Evolutionary conservation across 73 alveolate genomes (phyloP), one percentile per base, ranked within the genome.

Genomic region (Paramecium sonneborni): DNA sequence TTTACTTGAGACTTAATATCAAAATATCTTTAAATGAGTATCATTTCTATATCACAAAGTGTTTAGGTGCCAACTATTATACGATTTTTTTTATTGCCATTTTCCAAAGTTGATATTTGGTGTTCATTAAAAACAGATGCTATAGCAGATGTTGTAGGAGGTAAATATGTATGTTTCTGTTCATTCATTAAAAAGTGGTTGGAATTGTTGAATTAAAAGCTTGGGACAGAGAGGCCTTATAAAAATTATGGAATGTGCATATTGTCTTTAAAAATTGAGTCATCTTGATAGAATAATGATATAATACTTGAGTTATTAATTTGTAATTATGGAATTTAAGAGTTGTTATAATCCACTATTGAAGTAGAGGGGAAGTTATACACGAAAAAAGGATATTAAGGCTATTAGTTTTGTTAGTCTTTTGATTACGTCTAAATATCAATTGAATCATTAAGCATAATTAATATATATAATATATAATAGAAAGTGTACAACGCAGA

Each of bases 21-120:
- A 14, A 79, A 79, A 79, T 79, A 79, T 37, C 90, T 79, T 10
- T 15, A 38, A 6, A 79, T 37, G 11, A 79, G 37, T 24, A 79
- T 21, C 32, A 79, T 79, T 15, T 79, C 90, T 7, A 79, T 46
- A 26, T 79, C 90, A 24, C 90, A 79, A 3, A 79, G 44, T 23
- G 72, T 79, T 46, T 79, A 79, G 30, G 90, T 79, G 11, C 90
- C 90, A 21, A 30, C 30, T 14, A 79, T 79, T 43, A 79, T 43
- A 3, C 90, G 35, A 43, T 79, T 79, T 41, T 28, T 44, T 79
- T 72, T 62, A n/a, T 32, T 26, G 12, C 24, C 84, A 30, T 62
- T 26, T 15, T 62, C 10, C 39, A 62, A 12, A 30, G 24, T 26
- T 62, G 43, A 11, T 26, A 15, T 62, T 62, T 62, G 26, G 12